A percentile compares a stretch with the other conserved stretches of the same genome.
Evolutionary conservation across 2,329 filamentous ascomycete species (phyloP).

Genomic region (Teratosphaeria destructans): DNA sequence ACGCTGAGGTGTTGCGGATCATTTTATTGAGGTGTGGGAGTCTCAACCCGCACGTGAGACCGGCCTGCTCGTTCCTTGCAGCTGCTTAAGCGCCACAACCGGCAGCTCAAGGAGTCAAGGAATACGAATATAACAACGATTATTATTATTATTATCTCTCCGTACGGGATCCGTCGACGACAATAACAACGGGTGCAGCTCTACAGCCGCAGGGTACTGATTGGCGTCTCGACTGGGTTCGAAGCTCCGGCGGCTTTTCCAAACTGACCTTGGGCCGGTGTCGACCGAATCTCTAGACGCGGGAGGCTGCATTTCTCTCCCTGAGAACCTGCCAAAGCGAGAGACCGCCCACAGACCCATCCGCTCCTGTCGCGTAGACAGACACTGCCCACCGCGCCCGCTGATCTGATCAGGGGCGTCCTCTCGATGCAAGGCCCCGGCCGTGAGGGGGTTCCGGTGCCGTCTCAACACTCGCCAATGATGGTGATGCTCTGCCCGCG

Average conservation of each 20-base stretch:
- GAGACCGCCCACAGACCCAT: neutral
- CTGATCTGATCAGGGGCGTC: neutral
- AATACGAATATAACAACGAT: too few relatives aligned
- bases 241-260: neutral
- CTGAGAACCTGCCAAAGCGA: neutral
- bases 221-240: neutral
- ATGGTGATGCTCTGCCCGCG: neutral
- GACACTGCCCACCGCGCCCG: neutral
- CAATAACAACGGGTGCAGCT: too few relatives aligned
- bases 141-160: too few relatives aligned
- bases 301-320: neutral
- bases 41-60: too few relatives aligned
- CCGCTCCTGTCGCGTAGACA: neutral
- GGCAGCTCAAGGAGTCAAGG: too few relatives aligned
- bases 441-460: neutral
- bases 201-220: too few relatives aligned
- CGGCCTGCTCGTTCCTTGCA: too few relatives aligned
- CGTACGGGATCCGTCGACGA: too few relatives aligned
- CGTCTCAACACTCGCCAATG: neutral
- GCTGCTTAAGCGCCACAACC: too few relatives aligned
- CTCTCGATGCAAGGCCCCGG: neutral
- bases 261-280: neutral
- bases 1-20: neutral
- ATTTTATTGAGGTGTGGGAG: too few relatives aligned
- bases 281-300: neutral